Evolutionary conservation across 495 filamentous ascomycete genomes (phyloP), one percentile per base, ranked within the genome.

Genomic region (Lasiosphaeriaceae sp.): DNA sequence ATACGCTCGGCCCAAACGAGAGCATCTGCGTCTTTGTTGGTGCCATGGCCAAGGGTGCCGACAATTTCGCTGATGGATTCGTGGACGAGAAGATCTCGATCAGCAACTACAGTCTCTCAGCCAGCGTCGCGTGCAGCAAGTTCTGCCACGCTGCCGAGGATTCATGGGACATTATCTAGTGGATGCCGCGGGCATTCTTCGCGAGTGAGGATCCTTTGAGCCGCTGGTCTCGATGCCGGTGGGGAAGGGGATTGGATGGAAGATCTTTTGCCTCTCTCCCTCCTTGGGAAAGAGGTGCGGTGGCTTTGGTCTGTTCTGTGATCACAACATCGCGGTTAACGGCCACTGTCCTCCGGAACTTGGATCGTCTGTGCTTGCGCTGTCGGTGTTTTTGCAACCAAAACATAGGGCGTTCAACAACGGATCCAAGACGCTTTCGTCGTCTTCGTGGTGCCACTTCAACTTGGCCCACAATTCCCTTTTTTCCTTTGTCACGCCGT

Each of bases 141-240:
- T 97, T 98, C 78, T 97, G 94, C 75, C 94, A 98, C 73, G 94
- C 94, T 46, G 94, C 92, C 26, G 94, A 98, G 73, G 94, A 98
- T 69, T 86, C 87, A 41, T 98, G 94, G 94, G 85, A 91, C 63
- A 90, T 98, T 60, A 82, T 96, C 63, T 98, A 82, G 29, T 41
- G 19, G 5, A 24, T 21, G 41, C 7, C 39, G 14, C 16, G 5
- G 5, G 39, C 46, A 51, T 43, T 19, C 31, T 19, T 39, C 41
- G 17, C 11, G 21, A n/a, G 12, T 22, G 17, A n/a, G 23, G 23
- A 49, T 11, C 17, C 21, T 11, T 31, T 3, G 47, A 49, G 24
- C 8, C 47, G 45, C 45, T 26, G 45, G 22, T 47, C 11, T 46
- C 39, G 17, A 14, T 48, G 43, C 31, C 37, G 47, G 56, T 41